Percentiles rank a stretch among this genome's conserved stretches.
Evolutionary conservation across 2,329 filamentous ascomycete genomes (phyloP).

Genomic region (Phialemoniopsis sp.): DNA sequence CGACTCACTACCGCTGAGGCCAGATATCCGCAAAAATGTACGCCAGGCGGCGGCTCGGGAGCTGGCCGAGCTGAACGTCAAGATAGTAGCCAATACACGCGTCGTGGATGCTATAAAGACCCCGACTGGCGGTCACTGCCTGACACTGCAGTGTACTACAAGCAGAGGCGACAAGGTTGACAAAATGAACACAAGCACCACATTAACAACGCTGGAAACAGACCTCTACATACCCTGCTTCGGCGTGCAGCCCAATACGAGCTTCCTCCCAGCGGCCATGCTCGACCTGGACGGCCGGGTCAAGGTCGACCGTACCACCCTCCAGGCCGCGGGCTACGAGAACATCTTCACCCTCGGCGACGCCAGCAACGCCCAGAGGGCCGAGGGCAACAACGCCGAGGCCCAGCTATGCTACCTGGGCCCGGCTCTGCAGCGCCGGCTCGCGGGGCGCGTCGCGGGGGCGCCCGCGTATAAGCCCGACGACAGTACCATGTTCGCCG

Average conservation of each 20-base stretch:
- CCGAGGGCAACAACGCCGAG: conserved; percentile 14
- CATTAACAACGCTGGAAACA: conserved; percentile 4
- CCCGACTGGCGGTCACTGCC: too few relatives aligned
- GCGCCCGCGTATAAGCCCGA: conserved; percentile 13
- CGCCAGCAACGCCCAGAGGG: conserved; percentile 17
- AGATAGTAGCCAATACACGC: too few relatives aligned
- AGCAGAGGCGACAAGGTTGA: too few relatives aligned
- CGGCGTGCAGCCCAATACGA: conserved; percentile 37
- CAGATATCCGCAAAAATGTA: conserved; percentile 25
- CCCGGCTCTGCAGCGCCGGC: conserved; percentile 13
- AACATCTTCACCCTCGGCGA: conserved; percentile 24
- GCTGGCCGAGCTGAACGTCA: conserved; percentile 31
- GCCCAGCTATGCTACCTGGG: conserved; percentile 15
- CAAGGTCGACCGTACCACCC: conserved; percentile 13
- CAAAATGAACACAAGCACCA: too few relatives aligned
- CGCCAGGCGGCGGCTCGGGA: conserved; percentile 30
- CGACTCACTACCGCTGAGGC: conserved; percentile 30
- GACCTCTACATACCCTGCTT: conserved; percentile 40
- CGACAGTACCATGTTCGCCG: conserved; percentile 10
- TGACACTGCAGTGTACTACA: too few relatives aligned
- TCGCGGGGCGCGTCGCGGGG: conserved; percentile 9
- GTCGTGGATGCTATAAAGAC: too few relatives aligned
- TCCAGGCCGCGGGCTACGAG: conserved; percentile 18
- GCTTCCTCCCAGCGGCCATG: conserved; percentile 17
- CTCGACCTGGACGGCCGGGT: conserved; percentile 18